A percentile compares a stretch with the other conserved stretches of the same genome.
These are phyloP conservation scores for Mallotus repandus DNA, from an alignment of 441 rosid species.

Conservation along the genomic window DNA sequence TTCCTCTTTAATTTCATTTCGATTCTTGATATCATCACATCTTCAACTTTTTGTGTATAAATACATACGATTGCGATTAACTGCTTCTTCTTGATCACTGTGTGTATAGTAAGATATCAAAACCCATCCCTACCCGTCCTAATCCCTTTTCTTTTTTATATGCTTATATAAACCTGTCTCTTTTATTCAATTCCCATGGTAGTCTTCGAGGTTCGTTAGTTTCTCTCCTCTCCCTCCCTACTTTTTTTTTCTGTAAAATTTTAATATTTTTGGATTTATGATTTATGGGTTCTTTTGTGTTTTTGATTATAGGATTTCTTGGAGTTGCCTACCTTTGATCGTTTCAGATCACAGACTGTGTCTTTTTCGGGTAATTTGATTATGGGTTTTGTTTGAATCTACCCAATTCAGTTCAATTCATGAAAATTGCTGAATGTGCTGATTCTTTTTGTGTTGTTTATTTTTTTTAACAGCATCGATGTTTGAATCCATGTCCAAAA, in stretches of 20 bases:
- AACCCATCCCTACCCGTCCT: too few relatives aligned
- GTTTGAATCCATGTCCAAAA: conserved; percentile 33
- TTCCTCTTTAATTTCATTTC: too few relatives aligned
- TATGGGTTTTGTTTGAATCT: not conserved
- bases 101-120: too few relatives aligned
- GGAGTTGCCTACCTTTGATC: conserved; percentile 28
- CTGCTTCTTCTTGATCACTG: too few relatives aligned
- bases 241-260: too few relatives aligned
- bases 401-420: too few relatives aligned
- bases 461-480: conserved; percentile 32
- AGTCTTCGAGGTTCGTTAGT: conserved; percentile 33
- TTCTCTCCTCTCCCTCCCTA: not conserved
- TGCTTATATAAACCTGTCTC: not conserved
- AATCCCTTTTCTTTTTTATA: not conserved
- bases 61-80: too few relatives aligned
- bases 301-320: conserved; percentile 34
- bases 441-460: too few relatives aligned
- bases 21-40: too few relatives aligned
- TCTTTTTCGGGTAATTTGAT: conserved; percentile 37
- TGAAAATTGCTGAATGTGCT: not conserved
- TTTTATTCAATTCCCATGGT: conserved; percentile 27
- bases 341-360: conserved; percentile 26
- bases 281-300: not conserved
- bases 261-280: not conserved
- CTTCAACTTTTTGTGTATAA: too few relatives aligned